These are phyloP conservation scores for Graphium sp. DNA, from an alignment of 2,329 filamentous ascomycete genomes.

Conservation along the genomic window DNA sequence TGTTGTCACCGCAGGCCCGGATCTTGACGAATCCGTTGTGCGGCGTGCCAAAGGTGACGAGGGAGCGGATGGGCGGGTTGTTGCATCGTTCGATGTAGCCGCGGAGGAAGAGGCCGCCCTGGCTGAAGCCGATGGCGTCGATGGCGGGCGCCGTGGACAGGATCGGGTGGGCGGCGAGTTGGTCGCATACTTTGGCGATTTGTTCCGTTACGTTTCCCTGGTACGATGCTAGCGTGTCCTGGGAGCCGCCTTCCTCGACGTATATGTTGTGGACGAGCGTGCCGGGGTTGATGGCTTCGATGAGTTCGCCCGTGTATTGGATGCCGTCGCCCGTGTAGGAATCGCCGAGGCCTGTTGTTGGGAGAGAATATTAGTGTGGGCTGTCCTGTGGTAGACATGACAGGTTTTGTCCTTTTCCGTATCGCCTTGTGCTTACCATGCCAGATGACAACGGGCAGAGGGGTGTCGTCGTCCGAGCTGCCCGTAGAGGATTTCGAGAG, in stretches of 20 bases:
- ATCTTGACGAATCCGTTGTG: conserved; percentile 87
- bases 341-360: conserved; percentile 38
- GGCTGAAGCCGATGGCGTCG: conserved; percentile 87
- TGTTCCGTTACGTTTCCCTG: conserved; percentile 78
- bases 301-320: conserved; percentile 51
- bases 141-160: conserved; percentile 67
- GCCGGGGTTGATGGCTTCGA: conserved; percentile 57
- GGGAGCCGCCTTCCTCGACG: conserved; percentile 44
- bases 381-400: neutral
- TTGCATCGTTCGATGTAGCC: conserved; percentile 84
- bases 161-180: conserved; percentile 59
- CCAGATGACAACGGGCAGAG: conserved; percentile 86
- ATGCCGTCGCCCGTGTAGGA: conserved; percentile 64
- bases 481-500: conserved; percentile 9
- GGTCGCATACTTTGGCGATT: conserved; percentile 59
- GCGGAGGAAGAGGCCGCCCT: conserved; percentile 91
- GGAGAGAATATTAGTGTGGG: conserved; percentile 8
- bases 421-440: conserved; percentile 54
- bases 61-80: conserved; percentile 51
- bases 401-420: neutral
- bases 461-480: conserved; percentile 37
- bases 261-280: conserved; percentile 72
- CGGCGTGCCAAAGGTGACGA: conserved; percentile 80
- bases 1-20: conserved; percentile 49
- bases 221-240: conserved; percentile 73